phyloP scores from a whole-genome alignment of 768 basidiomycete genomes.

The Podaxis mareebaensis region DNA sequence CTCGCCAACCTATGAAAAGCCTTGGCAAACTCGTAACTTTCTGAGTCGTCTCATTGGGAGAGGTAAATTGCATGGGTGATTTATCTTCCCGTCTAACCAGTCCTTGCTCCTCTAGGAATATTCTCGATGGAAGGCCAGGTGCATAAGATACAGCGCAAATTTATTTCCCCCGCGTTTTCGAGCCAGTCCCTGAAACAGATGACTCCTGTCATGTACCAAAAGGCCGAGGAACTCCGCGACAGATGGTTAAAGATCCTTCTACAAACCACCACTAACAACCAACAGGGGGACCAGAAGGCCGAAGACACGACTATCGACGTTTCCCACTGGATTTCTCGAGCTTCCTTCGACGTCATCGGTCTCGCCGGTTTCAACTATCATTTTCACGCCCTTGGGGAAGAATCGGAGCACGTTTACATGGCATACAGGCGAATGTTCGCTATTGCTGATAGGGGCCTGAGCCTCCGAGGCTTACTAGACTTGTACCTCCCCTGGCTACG shows the following conservation, averaged over 20 bases:
- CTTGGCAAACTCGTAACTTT: slow-evolving; percentile 54
- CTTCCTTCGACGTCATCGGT: slow-evolving; percentile 66
- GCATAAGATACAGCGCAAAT: slow-evolving; percentile 46
- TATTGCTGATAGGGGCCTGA: slow-evolving; percentile 46
- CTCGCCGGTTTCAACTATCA: slow-evolving; percentile 55
- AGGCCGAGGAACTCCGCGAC: slow-evolving; percentile 50
- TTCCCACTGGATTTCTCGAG: slow-evolving; percentile 58
- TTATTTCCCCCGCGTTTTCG: slow-evolving; percentile 53
- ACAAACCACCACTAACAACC: neutral
- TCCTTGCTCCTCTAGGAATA: slow-evolving; percentile 34
- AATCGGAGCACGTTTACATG: slow-evolving; percentile 47
- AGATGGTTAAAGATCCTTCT: slow-evolving; percentile 37
- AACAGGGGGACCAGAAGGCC: neutral
- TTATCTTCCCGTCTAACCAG: neutral
- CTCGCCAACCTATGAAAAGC: slow-evolving; percentile 52
- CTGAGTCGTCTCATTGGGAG: slow-evolving; percentile 50
- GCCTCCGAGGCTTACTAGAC: slow-evolving; percentile 39
- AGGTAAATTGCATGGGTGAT: slow-evolving; percentile 31
- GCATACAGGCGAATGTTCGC: slow-evolving; percentile 54
- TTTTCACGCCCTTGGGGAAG: slow-evolving; percentile 49
- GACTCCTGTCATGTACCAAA: slow-evolving; percentile 49
- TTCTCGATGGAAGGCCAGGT: slow-evolving; percentile 54
- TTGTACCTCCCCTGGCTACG: slow-evolving; percentile 48
- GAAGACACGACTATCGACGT: slow-evolving; percentile 42
- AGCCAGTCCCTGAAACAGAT: slow-evolving; percentile 43